Conservation (phyloP, 2,329 filamentous ascomycete genomes). For the Trichoderma arundinaceum region DNA sequence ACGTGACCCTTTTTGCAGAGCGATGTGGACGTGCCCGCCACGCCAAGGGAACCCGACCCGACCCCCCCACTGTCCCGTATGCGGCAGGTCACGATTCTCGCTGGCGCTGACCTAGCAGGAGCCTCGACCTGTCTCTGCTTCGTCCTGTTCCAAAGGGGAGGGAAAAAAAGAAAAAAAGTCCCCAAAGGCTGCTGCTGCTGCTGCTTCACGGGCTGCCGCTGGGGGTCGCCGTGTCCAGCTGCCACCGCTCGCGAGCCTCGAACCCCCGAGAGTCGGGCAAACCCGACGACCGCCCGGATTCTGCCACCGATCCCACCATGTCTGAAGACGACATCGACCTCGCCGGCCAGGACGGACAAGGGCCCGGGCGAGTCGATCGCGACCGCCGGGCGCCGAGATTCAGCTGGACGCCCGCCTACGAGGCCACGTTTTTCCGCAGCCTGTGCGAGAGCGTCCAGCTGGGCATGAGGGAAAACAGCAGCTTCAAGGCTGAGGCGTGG, state of each 20-base stretch:
- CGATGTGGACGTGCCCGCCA: slow-evolving; percentile 16
- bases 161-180: not conserved
- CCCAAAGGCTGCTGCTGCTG: slow-evolving; percentile 21
- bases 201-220: slow-evolving; percentile 29
- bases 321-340: slow-evolving; percentile 49
- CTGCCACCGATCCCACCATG: slow-evolving; percentile 37
- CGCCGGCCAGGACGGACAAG: slow-evolving; percentile 46
- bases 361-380: slow-evolving; percentile 45
- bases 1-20: slow-evolving; percentile 30
- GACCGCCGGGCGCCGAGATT: slow-evolving; percentile 58
- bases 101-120: slow-evolving; percentile 27
- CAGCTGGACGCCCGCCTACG: slow-evolving; percentile 64
- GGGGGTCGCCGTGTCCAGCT: slow-evolving; percentile 27
- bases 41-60: slow-evolving; percentile 29
- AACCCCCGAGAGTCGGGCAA: not conserved
- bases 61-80: slow-evolving; percentile 31
- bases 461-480: slow-evolving; percentile 62
- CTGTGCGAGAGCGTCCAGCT: slow-evolving; percentile 64
- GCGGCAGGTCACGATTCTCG: slow-evolving; percentile 33
- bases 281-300: too few species aligned
- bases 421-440: slow-evolving; percentile 65
- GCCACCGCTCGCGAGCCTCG: slow-evolving; percentile 10
- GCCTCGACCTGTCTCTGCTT: slow-evolving; percentile 1
- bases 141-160: not conserved
- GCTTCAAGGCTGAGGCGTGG: slow-evolving; percentile 67